phyloP scores from a whole-genome alignment of 192 early-diverging fungal species.

The Rhizophagus sp. region DNA sequence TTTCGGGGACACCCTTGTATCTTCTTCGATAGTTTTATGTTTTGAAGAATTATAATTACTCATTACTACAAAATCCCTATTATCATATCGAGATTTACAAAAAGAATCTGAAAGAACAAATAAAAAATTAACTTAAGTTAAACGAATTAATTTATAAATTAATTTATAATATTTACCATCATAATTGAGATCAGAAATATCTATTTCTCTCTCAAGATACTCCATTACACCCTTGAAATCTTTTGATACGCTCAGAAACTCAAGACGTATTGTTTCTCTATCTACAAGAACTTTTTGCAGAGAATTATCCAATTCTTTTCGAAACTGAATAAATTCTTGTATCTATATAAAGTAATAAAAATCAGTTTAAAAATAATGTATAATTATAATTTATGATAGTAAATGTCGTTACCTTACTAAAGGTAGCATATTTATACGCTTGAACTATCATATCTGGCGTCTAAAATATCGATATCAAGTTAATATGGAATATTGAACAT shows the following conservation, averaged over 20 bases:
- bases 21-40: conserved; percentile 36
- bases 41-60: conserved; percentile 50
- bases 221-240: conserved; percentile 49
- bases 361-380: neutral
- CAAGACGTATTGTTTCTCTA: conserved; percentile 65
- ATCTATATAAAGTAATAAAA: conserved; percentile 50
- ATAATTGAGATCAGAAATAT: conserved; percentile 54
- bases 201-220: conserved; percentile 54
- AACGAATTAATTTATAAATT: conserved; percentile 5
- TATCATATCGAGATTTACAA: conserved; percentile 56
- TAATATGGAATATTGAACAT: neutral
- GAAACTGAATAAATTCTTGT: conserved; percentile 85
- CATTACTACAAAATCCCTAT: conserved; percentile 73
- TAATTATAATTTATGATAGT: neutral
- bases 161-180: conserved; percentile 47
- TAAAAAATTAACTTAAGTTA: conserved; percentile 16
- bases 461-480: neutral
- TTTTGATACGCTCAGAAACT: conserved; percentile 53
- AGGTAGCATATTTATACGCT: conserved; percentile 82
- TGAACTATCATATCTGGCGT: conserved; percentile 87
- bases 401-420: conserved; percentile 67
- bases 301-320: conserved; percentile 67
- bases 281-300: conserved; percentile 71
- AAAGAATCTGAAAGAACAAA: conserved; percentile 38
- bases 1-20: conserved; percentile 42